Evolutionary conservation across 805 yeast species (phyloP), one percentile per base, ranked within the genome.

Genomic region (Saccharomycopsis sp.): DNA sequence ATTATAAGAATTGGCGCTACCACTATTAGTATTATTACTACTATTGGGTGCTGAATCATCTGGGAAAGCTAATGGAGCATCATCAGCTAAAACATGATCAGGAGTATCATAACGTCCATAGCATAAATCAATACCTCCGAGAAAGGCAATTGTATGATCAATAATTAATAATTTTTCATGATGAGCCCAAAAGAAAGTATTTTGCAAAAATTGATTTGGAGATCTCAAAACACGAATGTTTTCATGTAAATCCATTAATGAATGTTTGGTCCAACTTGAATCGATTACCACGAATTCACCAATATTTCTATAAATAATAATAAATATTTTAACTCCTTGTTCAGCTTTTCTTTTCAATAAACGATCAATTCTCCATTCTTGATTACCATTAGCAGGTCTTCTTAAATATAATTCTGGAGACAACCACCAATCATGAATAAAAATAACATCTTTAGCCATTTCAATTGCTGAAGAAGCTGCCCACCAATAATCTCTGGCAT

Each of bases 391-490:
- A 0, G 95, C 89, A 0, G 98, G 98, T 37, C 99, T 67, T 48
- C 98, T 72, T 62, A 92, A 64, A 52, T 92, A 94, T 3, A 92
- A 57, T 58, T 92, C 98, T 0, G 99, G 99, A 3, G 89, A 74
- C 20, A 92, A 66, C 98, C 98, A 92, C 99, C 99, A 92, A 54
- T 89, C 99, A 54, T 92, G 96, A 37, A 92, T 86, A 56, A 79
- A 92, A 26, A 92, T 80, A 1, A 82, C 89, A 64, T 92, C 97
- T 49, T 78, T 77, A 0, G 98, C 97, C 83, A 84, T 79, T 50
- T 82, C 86, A 40, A 92, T 64, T 0, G 97, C 98, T 9, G 87
- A 77, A 23, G 95, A 82, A 2, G 87, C 77, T 1, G 96, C 94
- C 96, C 97, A 92, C 64, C 86, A 81, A 58, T 92, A 84, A 59